Evolutionary conservation across 345 rosid species (phyloP).

Genomic region (sweet orange (Citrus sinensis)): DVS_A1.0 CM039165.1:37437001-37437500

Average conservation of each 20-base stretch:
- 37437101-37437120: slow-evolving; percentile 63
- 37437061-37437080: slow-evolving; percentile 99
- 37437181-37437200: not conserved
- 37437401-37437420: slow-evolving; percentile 42
- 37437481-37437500: slow-evolving; percentile 41
- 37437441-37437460: not conserved
- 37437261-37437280: not conserved
- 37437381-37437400: slow-evolving; percentile 85
- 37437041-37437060: slow-evolving; percentile 84
- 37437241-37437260: not conserved
- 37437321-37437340: slow-evolving; percentile 90
- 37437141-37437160: not conserved
- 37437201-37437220: no score
- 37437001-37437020: slow-evolving; percentile 73
- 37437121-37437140: not conserved
- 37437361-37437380: slow-evolving; percentile 91
- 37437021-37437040: slow-evolving; percentile 76
- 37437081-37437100: slow-evolving; percentile 98
- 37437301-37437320: slow-evolving; percentile 63
- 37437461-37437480: slow-evolving; percentile 11
- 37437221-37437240: not conserved
- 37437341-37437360: slow-evolving; percentile 85
- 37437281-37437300: slow-evolving; percentile 41
- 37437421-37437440: not conserved
- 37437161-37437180: not conserved